A percentile compares a stretch with the other conserved stretches of the same genome.
phyloP scores from a whole-genome alignment of 2,329 filamentous ascomycete genomes.

The Colletotrichum sp. region DNA sequence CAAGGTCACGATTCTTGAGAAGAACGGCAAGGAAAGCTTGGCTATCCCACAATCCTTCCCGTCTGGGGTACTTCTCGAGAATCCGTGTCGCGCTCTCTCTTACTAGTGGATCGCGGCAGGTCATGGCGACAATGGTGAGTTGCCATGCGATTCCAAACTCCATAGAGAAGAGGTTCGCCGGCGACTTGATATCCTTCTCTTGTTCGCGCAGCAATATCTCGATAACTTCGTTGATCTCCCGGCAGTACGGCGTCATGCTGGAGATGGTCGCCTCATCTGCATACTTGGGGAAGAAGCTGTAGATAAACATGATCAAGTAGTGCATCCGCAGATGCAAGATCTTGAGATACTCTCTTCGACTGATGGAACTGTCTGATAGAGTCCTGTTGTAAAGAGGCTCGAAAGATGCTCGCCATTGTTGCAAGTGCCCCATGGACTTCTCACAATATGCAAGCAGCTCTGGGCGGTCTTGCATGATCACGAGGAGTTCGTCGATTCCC shows the following conservation, averaged over 20 bases:
- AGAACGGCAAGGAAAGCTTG: conserved; percentile 44
- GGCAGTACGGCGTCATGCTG: conserved; percentile 45
- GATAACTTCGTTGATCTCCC: conserved; percentile 42
- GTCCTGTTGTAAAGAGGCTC: conserved; percentile 39
- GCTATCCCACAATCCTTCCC: conserved; percentile 49
- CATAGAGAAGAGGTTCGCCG: conserved; percentile 45
- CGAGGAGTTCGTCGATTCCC: not conserved
- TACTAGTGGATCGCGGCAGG: conserved; percentile 42
- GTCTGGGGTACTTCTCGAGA: conserved; percentile 43
- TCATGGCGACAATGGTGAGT: conserved; percentile 45
- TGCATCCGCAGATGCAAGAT: conserved; percentile 44
- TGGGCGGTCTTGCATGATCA: not conserved
- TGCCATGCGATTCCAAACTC: conserved; percentile 52
- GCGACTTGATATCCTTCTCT: conserved; percentile 10
- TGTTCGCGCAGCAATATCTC: conserved; percentile 38
- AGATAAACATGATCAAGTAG: conserved; percentile 46
- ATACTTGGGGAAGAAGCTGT: conserved; percentile 42
- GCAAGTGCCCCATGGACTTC: conserved; percentile 25
- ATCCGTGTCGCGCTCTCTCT: conserved; percentile 45
- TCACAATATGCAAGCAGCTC: conserved; percentile 12
- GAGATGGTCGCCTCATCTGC: conserved; percentile 39
- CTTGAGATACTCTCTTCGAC: conserved; percentile 26
- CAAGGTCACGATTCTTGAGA: conserved; percentile 39
- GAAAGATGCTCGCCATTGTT: conserved; percentile 43
- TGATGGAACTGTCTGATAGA: conserved; percentile 28